Percentiles rank a stretch among this genome's conserved stretches.
Evolutionary conservation across 2,329 filamentous ascomycete species (phyloP).

Genomic region (Aspergillus persii): DNA sequence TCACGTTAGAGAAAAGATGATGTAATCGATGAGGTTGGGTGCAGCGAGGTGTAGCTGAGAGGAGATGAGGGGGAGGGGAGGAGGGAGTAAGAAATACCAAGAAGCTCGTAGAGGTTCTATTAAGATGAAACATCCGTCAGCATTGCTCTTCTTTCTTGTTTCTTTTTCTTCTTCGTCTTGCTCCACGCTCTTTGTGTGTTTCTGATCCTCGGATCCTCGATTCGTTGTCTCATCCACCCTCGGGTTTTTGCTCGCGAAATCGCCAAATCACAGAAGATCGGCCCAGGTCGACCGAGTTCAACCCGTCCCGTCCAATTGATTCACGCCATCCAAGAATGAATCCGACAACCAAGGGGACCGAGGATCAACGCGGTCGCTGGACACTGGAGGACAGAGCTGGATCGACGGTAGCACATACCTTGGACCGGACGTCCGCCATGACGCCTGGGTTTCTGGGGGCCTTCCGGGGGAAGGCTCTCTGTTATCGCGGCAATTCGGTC

Average conservation of each 20-base stretch:
- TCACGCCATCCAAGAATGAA: neutral
- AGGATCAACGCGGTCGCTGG: neutral
- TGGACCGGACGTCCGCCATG: conserved; percentile 54
- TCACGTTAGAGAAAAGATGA: conserved; percentile 25
- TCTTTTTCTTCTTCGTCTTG: neutral
- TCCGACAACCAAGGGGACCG: neutral
- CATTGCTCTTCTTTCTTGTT: conserved; percentile 8
- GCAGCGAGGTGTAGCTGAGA: conserved; percentile 5
- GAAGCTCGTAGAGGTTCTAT: conserved; percentile 96
- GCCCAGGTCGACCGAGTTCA: neutral
- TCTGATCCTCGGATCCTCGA: conserved; percentile 4
- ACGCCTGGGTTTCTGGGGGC: conserved; percentile 47
- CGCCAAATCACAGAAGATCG: neutral
- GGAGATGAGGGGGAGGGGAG: conserved; percentile 16
- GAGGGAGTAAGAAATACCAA: conserved; percentile 65
- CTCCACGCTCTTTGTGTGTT: neutral
- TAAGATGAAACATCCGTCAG: conserved; percentile 35
- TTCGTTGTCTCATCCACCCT: neutral
- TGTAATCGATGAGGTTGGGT: conserved; percentile 21
- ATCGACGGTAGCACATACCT: conserved; percentile 39
- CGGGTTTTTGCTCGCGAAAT: neutral
- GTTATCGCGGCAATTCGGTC: conserved; percentile 48
- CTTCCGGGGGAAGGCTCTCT: conserved; percentile 51
- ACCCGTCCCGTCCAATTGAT: conserved; percentile 2
- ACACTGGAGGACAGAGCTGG: conserved; percentile 4